Evolutionary conservation across 352 stramenopile species (phyloP), one percentile per base, ranked within the genome.

Genomic region (Paralagenidium karlingii): DNA sequence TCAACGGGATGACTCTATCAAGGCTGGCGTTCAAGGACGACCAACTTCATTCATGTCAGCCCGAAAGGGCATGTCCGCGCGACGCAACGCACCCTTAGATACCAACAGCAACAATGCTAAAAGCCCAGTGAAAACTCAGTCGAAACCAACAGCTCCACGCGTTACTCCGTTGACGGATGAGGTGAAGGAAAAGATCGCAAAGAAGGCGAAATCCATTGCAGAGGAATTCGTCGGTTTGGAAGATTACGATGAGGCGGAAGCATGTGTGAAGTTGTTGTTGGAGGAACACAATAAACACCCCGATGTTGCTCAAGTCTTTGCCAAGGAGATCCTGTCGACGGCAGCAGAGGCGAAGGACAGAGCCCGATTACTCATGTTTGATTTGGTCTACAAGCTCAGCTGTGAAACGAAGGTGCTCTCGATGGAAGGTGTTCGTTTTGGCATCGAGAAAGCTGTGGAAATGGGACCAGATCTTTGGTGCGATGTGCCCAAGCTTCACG

Each of bases 401-500:
- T 29, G 82, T 10, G 69, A 80, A 47, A 77, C 68, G 39, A 65
- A 69, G 24, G 67, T 51, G 15, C 36, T 90, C 3, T 59, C 63
- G 15, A 71, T 66, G 44, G 64, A 70, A 3, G 66, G 59, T 11
- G 62, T 90, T 15, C 63, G 60, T 24, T 68, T 64, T 24, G 68
- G 55, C 15, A 63, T 87, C 28, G 61, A 71, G 32, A 71, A 82
- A 42, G 67, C 59, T 34, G 47, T 86, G 22, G 63, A 68, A 39
- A 21, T 80, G 3, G 45, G 28, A 15, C 64, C 60, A n/a, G 67
- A 86, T 44, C 37, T 88, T 16, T 81, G 63, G 68, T 90, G 74
- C 37, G 77, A 90, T 40, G 77, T 90, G 10, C 77, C 77, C 2
- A 90, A 85, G 59, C 58, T 85, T 5, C 68, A 81, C 40, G 68